Evolutionary conservation across 2,329 filamentous ascomycete genomes (phyloP).

Genomic region (Rhinocladiella similis): DNA sequence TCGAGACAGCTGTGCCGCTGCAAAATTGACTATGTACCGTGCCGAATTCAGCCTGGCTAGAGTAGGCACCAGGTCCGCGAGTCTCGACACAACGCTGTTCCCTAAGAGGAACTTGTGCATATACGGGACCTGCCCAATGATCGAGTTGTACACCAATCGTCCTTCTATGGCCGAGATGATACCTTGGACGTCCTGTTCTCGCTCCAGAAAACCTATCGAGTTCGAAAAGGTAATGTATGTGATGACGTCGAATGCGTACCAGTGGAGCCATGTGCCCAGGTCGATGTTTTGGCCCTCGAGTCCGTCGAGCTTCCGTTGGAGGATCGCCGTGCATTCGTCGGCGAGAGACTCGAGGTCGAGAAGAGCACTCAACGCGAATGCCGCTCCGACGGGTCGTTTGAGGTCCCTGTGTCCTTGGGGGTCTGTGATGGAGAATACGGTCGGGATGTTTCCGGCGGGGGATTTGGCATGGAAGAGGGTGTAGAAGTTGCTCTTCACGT

Average conservation of each 20-base stretch:
- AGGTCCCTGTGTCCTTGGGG: conserved; percentile 43
- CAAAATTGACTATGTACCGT: conserved; percentile 21
- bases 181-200: conserved; percentile 35
- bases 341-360: conserved; percentile 41
- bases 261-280: conserved; percentile 36
- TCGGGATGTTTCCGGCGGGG: conserved; percentile 30
- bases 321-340: conserved; percentile 28
- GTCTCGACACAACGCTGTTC: conserved; percentile 6
- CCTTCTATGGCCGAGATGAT: conserved; percentile 34
- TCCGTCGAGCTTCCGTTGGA: conserved; percentile 19
- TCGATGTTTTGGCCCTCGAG: conserved; percentile 28
- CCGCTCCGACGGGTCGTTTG: conserved; percentile 39
- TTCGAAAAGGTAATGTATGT: conserved; percentile 38
- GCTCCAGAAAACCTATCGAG: conserved; percentile 36
- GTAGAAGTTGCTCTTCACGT: conserved; percentile 20
- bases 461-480: conserved; percentile 20
- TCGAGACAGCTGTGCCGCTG: conserved; percentile 18
- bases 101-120: conserved; percentile 18
- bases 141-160: conserved; percentile 19
- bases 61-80: conserved; percentile 16
- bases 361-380: conserved; percentile 44
- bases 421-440: conserved; percentile 42
- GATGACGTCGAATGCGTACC: conserved; percentile 40
- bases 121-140: conserved; percentile 19
- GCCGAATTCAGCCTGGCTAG: conserved; percentile 19